Evolutionary conservation across 805 yeast species (phyloP), one percentile per base, ranked within the genome.

Genomic region (Candida sithepensis): DNA sequence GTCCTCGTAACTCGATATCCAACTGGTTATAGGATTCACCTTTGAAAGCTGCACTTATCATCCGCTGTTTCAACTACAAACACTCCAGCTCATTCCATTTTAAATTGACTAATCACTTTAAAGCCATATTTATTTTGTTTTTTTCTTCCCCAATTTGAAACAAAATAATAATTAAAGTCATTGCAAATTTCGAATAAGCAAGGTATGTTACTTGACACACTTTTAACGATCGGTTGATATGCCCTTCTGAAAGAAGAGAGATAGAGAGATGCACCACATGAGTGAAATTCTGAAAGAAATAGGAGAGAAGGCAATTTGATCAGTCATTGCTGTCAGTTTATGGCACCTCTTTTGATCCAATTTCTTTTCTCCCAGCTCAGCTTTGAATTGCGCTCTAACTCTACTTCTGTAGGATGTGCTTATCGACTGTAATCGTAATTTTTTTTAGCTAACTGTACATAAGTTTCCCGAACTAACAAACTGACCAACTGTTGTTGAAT

Each of bases 1-100:
- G 54, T 60, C 53, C 63, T 64, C 65, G 58, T 48, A 48, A 46
- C 53, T 56, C 47, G 47, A 51, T 39, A 40, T 42, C 45, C 51
- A 37, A 38, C 34, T 30, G 42, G 42, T 28, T 41, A 37, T n/a
- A 22, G 38, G 43, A 33, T 24, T 45, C 39, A 22, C 38, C 16
- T 26, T 26, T 28, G 23, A 39, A 41, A 21, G 18, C 20, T 39
- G 36, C 32, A 39, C 33, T 16, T 20, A 34, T 16, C 39, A 9
- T 14, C 23, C 22, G 26, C 43, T 26, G 30, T 26, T 26, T 26
- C 30, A 26, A 26, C 30, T 26, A 26, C 12, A 24, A 34, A 22
- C 21, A 40, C 22, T n/a, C 36, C 22, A 24, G 28, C 22, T 28
- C 23, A 30, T 33, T 23, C 22, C 3, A 13, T 22, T 12, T n/a